Conservation (phyloP, 306 rosid species). For the Quercus wislizeni region DNA sequence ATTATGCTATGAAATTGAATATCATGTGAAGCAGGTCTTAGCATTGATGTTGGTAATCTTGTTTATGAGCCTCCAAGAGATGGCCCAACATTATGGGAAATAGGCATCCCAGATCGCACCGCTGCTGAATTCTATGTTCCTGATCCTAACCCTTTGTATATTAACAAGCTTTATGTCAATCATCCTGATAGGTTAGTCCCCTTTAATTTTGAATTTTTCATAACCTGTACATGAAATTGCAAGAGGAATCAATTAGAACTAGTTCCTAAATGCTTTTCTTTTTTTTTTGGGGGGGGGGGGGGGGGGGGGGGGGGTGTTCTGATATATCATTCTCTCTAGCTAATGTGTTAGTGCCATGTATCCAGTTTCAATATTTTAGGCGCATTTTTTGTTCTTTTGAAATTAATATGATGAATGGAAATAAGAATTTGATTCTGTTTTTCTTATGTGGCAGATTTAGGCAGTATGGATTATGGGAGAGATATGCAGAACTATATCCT, state of each 20-base stretch:
- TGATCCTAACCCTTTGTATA: constrained; percentile 68
- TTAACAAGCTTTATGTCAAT: constrained; percentile 70
- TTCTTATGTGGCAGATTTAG: constrained; percentile 29
- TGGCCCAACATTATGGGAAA: constrained; percentile 95
- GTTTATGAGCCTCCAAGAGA: constrained; percentile 75
- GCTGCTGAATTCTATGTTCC: constrained; percentile 83
- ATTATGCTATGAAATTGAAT: not conserved
- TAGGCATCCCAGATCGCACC: constrained; percentile 82
- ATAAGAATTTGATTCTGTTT: not conserved
- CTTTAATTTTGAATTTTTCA: constrained; percentile 29
- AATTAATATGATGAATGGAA: too few relatives aligned
- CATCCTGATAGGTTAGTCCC: constrained; percentile 73
- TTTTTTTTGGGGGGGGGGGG: too few relatives aligned
- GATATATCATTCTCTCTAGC: too few relatives aligned
- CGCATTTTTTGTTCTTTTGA: too few relatives aligned
- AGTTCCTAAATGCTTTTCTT: too few relatives aligned
- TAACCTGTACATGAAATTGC: constrained; percentile 24
- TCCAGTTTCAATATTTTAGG: too few relatives aligned
- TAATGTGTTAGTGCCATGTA: too few relatives aligned
- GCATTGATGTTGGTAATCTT: constrained; percentile 55
- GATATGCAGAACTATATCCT: constrained; percentile 41
- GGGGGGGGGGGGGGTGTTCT: too few relatives aligned
- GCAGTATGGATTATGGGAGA: constrained; percentile 53
- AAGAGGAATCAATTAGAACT: too few relatives aligned
- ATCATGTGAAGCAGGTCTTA: constrained; percentile 38